Evolutionary conservation across 257 asterid species (phyloP).

Genomic region (Asclepias syriaca): DNA sequence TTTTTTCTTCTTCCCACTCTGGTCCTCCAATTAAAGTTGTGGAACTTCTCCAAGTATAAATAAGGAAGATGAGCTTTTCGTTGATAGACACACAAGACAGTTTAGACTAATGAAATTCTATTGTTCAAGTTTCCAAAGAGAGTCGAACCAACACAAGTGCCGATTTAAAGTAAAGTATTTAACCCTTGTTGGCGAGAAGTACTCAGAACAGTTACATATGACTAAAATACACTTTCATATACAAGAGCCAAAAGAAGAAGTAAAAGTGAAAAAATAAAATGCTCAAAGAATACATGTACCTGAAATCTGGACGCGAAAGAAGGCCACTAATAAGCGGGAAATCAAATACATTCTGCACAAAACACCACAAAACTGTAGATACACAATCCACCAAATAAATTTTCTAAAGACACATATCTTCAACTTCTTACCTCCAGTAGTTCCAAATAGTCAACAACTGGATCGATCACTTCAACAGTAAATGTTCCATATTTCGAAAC

Average conservation of each 20-base stretch:
- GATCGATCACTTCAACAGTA: slow-evolving; percentile 82
- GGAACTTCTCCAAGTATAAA: background rate
- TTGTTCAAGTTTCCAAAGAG: background rate
- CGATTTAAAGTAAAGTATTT: background rate
- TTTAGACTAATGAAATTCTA: background rate
- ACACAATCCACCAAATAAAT: background rate
- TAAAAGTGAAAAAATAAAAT: background rate
- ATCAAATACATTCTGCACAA: slow-evolving; percentile 83
- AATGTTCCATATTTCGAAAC: slow-evolving; percentile 56
- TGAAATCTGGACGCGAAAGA: slow-evolving; percentile 70
- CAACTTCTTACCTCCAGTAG: slow-evolving; percentile 74
- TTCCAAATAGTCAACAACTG: slow-evolving; percentile 92
- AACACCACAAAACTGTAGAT: slow-evolving; percentile 18
- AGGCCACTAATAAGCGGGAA: slow-evolving; percentile 77
- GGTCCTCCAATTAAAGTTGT: background rate
- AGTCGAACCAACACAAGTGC: background rate
- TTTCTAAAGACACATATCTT: slow-evolving; percentile 5
- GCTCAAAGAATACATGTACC: slow-evolving; percentile 32
- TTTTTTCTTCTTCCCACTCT: slow-evolving; percentile 6
- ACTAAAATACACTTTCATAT: background rate
- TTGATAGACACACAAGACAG: background rate
- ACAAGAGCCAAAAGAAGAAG: background rate
- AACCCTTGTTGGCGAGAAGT: background rate
- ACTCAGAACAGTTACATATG: background rate
- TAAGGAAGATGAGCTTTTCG: background rate